These are phyloP conservation scores for Crithidia thermophila DNA, from an alignment of 208 protist species.

Conservation along the genomic window DNA sequence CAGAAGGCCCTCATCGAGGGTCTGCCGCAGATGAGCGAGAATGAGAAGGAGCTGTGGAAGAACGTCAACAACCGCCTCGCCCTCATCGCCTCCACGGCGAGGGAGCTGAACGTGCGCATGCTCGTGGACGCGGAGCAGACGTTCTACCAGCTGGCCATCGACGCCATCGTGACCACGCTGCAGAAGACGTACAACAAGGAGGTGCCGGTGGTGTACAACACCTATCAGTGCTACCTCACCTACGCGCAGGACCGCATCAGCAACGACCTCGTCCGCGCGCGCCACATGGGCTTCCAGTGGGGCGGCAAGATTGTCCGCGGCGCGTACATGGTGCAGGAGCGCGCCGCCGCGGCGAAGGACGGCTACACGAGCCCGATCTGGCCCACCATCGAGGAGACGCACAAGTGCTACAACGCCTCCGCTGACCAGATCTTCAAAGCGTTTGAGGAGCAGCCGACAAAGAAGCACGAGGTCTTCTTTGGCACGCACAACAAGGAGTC, in stretches of 20 bases:
- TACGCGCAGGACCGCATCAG: conserved; percentile 85
- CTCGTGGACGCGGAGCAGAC: conserved; percentile 98
- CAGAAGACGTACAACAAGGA: conserved; percentile 93
- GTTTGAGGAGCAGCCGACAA: conserved; percentile 53
- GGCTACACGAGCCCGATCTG: conserved; percentile 90
- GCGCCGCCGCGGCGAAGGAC: conserved; percentile 71
- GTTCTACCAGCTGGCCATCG: conserved; percentile 97
- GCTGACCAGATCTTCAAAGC: conserved; percentile 70
- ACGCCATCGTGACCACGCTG: conserved; percentile 86
- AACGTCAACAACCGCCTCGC: conserved; percentile 66
- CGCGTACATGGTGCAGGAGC: conserved; percentile 95
- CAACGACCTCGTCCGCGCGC: conserved; percentile 88
- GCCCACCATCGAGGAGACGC: conserved; percentile 92
- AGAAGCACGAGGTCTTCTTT: conserved; percentile 80
- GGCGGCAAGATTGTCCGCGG: conserved; percentile 97
- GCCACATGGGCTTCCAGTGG: conserved; percentile 86
- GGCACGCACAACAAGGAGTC: conserved; percentile 95
- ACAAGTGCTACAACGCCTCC: conserved; percentile 86
- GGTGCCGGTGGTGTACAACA: conserved; percentile 95
- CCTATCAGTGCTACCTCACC: conserved; percentile 97
- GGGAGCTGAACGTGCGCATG: conserved; percentile 75
- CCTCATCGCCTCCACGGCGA: conserved; percentile 73
- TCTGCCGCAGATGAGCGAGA: conserved; percentile 68
- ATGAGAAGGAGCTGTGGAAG: conserved; percentile 82
- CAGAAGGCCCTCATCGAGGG: conserved; percentile 61